Conservation (phyloP, 306 rosid species). For the cucumber (Cucumis sativus) region DNA sequence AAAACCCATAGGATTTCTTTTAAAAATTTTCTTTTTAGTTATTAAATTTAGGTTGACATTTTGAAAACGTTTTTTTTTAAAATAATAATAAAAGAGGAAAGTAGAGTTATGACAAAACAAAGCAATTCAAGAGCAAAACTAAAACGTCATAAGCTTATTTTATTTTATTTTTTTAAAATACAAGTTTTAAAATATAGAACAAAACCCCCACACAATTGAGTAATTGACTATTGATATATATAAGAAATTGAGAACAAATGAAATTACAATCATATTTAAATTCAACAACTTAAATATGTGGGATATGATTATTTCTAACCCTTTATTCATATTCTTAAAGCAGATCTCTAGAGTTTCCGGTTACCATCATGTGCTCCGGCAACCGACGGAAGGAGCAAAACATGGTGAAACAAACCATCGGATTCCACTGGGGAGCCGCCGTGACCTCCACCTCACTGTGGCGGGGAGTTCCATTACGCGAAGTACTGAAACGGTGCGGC, state of each 20-base stretch:
- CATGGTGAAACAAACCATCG: conserved; percentile 62
- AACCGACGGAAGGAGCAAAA: conserved; percentile 75
- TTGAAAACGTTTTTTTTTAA: background rate
- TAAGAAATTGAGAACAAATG: background rate
- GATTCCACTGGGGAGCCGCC: conserved; percentile 77
- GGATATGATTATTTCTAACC: background rate
- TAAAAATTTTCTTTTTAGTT: too few relatives aligned
- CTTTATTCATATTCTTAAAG: background rate
- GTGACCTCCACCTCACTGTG: conserved; percentile 62
- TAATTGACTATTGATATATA: background rate
- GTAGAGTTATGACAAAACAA: background rate
- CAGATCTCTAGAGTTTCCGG: conserved; percentile 34
- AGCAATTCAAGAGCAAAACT: background rate
- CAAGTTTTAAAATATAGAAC: background rate
- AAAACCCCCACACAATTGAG: too few relatives aligned
- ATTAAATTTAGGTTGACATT: background rate
- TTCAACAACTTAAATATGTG: too few relatives aligned
- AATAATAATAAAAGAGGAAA: too few relatives aligned
- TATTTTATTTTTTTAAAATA: background rate
- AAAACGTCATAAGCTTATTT: background rate
- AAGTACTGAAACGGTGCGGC: conserved; percentile 49
- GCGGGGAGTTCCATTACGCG: conserved; percentile 44
- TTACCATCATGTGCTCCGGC: conserved; percentile 54
- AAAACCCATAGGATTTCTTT: too few relatives aligned
- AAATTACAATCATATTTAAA: background rate